Percentiles rank a stretch among this genome's conserved stretches.
These are phyloP conservation scores for Alliaria petiolata DNA, from an alignment of 345 rosid genomes.

Conservation along the genomic window DNA sequence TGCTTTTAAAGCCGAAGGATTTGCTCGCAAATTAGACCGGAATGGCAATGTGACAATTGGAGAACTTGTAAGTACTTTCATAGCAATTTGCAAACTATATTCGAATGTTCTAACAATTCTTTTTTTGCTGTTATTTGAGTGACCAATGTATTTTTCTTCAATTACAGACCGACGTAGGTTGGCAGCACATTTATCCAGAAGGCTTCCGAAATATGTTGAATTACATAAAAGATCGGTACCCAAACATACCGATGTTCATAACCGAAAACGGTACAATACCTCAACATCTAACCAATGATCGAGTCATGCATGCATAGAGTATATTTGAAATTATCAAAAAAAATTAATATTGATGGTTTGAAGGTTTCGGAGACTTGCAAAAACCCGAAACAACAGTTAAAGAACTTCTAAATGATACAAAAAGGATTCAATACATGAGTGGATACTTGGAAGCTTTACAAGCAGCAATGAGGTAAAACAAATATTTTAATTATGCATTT, in stretches of 20 bases:
- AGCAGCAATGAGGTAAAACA: conserved; percentile 46
- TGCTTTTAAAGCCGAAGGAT: conserved; percentile 46
- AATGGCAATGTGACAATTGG: conserved; percentile 50
- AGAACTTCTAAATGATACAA: conserved; percentile 39
- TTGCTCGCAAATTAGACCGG: conserved; percentile 25
- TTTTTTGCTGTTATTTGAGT: neutral
- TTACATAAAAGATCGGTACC: conserved; percentile 46
- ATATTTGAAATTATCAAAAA: neutral
- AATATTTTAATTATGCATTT: neutral
- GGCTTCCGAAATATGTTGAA: conserved; percentile 45
- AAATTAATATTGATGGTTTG: neutral
- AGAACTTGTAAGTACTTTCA: conserved; percentile 39
- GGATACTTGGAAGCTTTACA: conserved; percentile 42
- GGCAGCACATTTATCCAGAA: conserved; percentile 49
- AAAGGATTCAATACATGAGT: conserved; percentile 50
- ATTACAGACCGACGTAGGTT: conserved; percentile 47
- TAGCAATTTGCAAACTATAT: neutral
- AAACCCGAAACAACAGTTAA: conserved; percentile 15
- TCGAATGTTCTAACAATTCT: neutral
- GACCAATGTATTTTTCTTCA: neutral
- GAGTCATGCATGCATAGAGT: neutral
- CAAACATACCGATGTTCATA: conserved; percentile 50
- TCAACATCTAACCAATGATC: neutral
- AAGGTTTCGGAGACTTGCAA: conserved; percentile 44
- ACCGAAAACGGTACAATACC: conserved; percentile 50